Base-by-base conservation (phyloP, 2,329 filamentous ascomycete genomes). In the Fusarium papillatum region DNA sequence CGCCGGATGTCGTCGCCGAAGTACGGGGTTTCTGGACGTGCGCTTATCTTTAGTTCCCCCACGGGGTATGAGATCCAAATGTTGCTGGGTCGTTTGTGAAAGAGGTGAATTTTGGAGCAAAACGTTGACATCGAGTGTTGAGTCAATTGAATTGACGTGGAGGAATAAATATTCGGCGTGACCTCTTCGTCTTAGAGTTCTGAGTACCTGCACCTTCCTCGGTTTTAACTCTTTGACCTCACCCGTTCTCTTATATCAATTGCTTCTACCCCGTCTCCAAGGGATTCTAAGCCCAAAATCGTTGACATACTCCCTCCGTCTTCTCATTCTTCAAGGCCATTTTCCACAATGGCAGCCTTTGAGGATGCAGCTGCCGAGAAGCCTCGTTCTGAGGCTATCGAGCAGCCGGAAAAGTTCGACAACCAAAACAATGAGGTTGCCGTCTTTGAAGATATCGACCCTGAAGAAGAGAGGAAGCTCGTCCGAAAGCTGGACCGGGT, bases 361-460 rank as follows among this genome's bases (percentile, higher is more conserved):
- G 59, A 71, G 10, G 64, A 46, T 22, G 57, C 57, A 38, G 31
- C 66, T 7, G 34, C 17, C 5, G 62, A 60, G 6, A 39, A 43
- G 5, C 55, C 53, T 19, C 38, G 46, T 10, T 50, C 55, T 1
- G 63, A 74, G 26, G 46, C 69, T 8, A 26, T 68, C 43, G 46
- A 72, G 26, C 41, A 22, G n/a, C 50, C 41, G 2, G 62, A 76
- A 24, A 76, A 72, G 22, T 24, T 46, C 1, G 50, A 46, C 16
- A 26, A 64, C 22, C 63, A 72, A n/a, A 68, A 63, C 24, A 36
- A 75, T 73, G 65, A 71, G 22, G 26, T 70, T 11, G 66, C 65
- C n/a, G 48, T 78, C 48, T 71, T 71, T 8, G 69, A 78, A 7
- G 74, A 76, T 19, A 73, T 78, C 34, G 71, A 78, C 11, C 48